Conservation (phyloP, 345 rosid genomes). For the Melaleuca alternifolia region DNA sequence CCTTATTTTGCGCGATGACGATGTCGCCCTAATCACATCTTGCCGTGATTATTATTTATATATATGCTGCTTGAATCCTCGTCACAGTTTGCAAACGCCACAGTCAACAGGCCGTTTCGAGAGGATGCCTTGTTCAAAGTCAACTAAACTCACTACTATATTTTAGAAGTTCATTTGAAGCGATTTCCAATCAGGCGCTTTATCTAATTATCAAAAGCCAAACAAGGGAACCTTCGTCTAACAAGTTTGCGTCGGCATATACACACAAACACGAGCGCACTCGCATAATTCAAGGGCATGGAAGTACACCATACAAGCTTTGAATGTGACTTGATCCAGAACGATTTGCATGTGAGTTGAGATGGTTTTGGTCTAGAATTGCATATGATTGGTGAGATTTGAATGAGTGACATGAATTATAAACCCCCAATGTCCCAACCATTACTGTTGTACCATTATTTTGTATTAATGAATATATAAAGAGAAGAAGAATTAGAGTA, state of each 20-base stretch:
- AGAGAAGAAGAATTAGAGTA: not conserved
- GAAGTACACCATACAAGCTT: accelerated
- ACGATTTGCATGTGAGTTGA: not conserved
- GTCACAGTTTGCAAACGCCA: not conserved
- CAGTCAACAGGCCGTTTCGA: not conserved
- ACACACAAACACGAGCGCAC: not conserved
- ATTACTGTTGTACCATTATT: too few species aligned
- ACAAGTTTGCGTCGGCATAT: too few species aligned
- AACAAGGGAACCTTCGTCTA: not conserved
- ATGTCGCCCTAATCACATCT: not conserved
- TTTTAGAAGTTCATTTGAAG: not conserved
- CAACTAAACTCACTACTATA: not conserved
- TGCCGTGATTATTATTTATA: too few species aligned
- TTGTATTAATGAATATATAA: too few species aligned
- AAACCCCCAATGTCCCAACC: not conserved
- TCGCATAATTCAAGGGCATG: not conserved
- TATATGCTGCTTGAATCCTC: not conserved
- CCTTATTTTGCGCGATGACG: not conserved
- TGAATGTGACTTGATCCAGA: too few species aligned
- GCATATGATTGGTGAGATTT: not conserved
- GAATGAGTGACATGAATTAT: not conserved
- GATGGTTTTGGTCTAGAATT: not conserved
- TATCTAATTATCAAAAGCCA: not conserved
- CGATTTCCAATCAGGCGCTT: not conserved
- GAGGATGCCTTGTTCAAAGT: not conserved